Conservation (phyloP, 2,329 filamentous ascomycete species). For the Alternaria longipes region DNA sequence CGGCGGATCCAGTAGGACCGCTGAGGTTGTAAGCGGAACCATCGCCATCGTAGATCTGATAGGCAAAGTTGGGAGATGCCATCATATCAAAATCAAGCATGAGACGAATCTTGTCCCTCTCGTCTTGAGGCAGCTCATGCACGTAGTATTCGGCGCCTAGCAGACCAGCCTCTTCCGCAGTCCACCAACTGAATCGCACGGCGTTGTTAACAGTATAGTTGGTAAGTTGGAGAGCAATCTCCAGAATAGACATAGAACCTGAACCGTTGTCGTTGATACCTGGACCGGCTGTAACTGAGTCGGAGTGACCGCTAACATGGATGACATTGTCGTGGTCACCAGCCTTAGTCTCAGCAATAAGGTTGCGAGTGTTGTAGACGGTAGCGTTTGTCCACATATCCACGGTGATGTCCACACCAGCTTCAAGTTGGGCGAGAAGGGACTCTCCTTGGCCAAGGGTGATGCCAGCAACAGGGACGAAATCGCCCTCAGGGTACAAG, state of each 20-base stretch:
- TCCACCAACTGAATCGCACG: constrained; percentile 73
- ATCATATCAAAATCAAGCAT: constrained; percentile 80
- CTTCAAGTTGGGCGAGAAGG: constrained; percentile 63
- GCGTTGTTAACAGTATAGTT: constrained; percentile 76
- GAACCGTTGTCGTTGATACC: constrained; percentile 84
- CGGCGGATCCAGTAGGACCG: constrained; percentile 70
- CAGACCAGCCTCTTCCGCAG: constrained; percentile 70
- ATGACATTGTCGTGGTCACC: constrained; percentile 69
- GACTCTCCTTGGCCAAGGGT: constrained; percentile 67
- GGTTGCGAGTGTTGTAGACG: constrained; percentile 29
- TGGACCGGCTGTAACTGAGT: constrained; percentile 68
- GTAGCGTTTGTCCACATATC: constrained; percentile 38
- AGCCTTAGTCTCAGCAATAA: constrained; percentile 62
- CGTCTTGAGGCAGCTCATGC: constrained; percentile 56
- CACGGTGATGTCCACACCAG: constrained; percentile 43
- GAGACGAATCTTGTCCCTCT: constrained; percentile 68
- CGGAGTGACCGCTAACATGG: constrained; percentile 66
- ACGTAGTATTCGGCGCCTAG: constrained; percentile 69
- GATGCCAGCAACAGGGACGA: constrained; percentile 74
- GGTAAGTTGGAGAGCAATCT: constrained; percentile 68
- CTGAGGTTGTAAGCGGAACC: constrained; percentile 52
- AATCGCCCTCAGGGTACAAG: constrained; percentile 63
- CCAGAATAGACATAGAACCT: constrained; percentile 69
- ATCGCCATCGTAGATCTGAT: constrained; percentile 66
- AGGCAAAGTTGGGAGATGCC: constrained; percentile 67